Evolutionary conservation across 139 green algal genomes (phyloP).

Genomic region (Tetraselmis striata): DNA sequence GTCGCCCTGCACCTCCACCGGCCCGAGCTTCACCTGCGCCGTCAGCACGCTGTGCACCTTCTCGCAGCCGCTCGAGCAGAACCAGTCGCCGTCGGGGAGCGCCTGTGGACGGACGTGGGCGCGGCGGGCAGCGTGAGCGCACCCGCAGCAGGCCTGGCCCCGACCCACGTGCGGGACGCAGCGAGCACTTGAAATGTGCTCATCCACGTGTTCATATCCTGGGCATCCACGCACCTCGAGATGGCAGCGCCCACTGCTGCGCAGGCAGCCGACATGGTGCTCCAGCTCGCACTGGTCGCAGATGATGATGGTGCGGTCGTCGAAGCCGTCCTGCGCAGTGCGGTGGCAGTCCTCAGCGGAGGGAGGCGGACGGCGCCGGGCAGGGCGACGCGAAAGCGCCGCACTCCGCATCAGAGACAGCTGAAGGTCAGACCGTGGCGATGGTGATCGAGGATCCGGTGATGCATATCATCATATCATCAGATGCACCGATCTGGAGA

Average conservation of each 20-base stretch:
- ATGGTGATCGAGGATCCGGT: conserved; percentile 63
- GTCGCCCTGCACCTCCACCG: conserved; percentile 18
- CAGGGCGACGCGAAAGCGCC: too few species aligned
- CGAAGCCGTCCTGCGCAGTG: conserved; percentile 69
- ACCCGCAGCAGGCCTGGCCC: neutral
- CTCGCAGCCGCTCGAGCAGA: conserved; percentile 67
- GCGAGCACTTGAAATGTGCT: too few species aligned
- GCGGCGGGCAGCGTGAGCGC: conserved; percentile 1
- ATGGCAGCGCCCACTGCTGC: conserved; percentile 12
- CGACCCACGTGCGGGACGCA: too few species aligned
- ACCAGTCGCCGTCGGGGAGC: conserved; percentile 71
- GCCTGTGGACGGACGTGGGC: conserved; percentile 7
- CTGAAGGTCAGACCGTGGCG: too few species aligned
- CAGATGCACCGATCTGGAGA: too few species aligned
- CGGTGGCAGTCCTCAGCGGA: too few species aligned
- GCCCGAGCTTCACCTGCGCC: conserved; percentile 29
- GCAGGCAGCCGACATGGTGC: conserved; percentile 80
- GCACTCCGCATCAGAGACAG: too few species aligned
- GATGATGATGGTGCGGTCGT: conserved; percentile 81
- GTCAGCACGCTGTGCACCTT: conserved; percentile 40
- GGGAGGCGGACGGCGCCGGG: too few species aligned
- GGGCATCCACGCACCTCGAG: neutral
- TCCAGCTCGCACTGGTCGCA: conserved; percentile 94
- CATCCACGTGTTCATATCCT: too few species aligned
- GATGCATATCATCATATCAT: too few species aligned